Evolutionary conservation across 2,329 filamentous ascomycete genomes (phyloP), one percentile per base, ranked within the genome.

Genomic region (Fusarium mexicanum): DNA sequence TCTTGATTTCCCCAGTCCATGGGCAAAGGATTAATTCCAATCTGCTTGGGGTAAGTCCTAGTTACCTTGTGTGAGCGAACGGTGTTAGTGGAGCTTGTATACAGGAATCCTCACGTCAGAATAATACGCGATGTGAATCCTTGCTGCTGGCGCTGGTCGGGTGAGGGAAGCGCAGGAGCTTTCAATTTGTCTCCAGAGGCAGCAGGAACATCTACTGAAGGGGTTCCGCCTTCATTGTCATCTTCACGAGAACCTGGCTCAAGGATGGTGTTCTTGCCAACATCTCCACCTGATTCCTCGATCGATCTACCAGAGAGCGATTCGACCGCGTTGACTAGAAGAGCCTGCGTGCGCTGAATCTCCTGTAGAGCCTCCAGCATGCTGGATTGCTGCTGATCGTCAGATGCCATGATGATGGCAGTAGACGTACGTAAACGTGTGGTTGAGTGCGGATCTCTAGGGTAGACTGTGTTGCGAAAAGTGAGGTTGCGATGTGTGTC

Each of bases 41-140:
- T 94, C 84, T 98, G 96, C 77, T 94, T 95, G 35, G 96, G 96
- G 83, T 98, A 98, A 11, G 95, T 98, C 58, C 89, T 90, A 48
- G 18, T 53, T 43, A 66, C 46, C 38, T 44, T 38, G 41, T 47
- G 61, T 77, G 54, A 73, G 65, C 60, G 62, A 29, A 47, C 31
- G 41, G 40, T 64, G 48, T 63, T 61, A 67, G 40, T 55, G 41
- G 44, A 55, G 37, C 22, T 58, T 35, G 50, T 61, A 38, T 35
- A 29, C n/a, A 26, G 48, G 46, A 59, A 73, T 80, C 73, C 81
- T 77, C 78, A 88, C 87, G 88, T 90, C 69, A 90, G 83, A 70
- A 89, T 84, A 67, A 90, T 89, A 26, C 88, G 86, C 60, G 87
- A 88, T 16, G 87, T 86, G 70, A 88, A 86, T 8, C 82, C 83